Conservation (phyloP, 108 stramenopile species). For the Cyclotella atomus region DNA sequence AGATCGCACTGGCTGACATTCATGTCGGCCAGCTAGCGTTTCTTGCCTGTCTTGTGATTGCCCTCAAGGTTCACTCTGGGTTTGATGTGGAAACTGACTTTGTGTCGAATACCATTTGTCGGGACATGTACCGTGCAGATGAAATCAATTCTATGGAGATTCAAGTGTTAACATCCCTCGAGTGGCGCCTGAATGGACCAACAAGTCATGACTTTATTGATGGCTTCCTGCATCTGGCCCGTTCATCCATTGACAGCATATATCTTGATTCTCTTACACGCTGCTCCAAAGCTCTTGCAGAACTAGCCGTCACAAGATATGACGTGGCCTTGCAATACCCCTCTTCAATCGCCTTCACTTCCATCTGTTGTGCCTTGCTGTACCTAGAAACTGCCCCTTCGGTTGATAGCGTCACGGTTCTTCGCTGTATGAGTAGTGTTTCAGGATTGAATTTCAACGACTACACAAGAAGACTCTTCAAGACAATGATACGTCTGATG, state of each 20-base stretch:
- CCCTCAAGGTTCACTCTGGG: slow-evolving; percentile 29
- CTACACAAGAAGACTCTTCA: neutral
- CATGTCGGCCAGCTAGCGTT: slow-evolving; percentile 17
- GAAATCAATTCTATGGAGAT: slow-evolving; percentile 18
- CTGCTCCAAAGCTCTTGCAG: neutral
- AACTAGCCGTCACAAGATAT: neutral
- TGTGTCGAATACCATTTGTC: slow-evolving; percentile 11
- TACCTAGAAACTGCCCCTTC: neutral
- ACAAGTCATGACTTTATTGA: slow-evolving; percentile 28
- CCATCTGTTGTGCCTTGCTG: neutral
- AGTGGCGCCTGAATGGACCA: slow-evolving; percentile 30
- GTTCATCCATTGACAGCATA: neutral
- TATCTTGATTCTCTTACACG: neutral
- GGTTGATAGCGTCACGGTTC: neutral
- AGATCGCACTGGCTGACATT: slow-evolving; percentile 1
- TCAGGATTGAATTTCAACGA: neutral
- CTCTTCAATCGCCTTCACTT: neutral
- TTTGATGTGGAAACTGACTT: slow-evolving; percentile 22
- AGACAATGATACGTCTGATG: neutral
- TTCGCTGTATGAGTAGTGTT: neutral
- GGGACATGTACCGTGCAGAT: neutral
- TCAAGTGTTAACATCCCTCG: slow-evolving; percentile 2
- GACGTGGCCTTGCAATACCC: neutral
- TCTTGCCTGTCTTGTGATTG: slow-evolving; percentile 17
- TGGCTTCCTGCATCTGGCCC: slow-evolving; percentile 1